These are phyloP conservation scores for Huntiella savannae DNA, from an alignment of 2,329 filamentous ascomycete species.

Conservation along the genomic window DNA sequence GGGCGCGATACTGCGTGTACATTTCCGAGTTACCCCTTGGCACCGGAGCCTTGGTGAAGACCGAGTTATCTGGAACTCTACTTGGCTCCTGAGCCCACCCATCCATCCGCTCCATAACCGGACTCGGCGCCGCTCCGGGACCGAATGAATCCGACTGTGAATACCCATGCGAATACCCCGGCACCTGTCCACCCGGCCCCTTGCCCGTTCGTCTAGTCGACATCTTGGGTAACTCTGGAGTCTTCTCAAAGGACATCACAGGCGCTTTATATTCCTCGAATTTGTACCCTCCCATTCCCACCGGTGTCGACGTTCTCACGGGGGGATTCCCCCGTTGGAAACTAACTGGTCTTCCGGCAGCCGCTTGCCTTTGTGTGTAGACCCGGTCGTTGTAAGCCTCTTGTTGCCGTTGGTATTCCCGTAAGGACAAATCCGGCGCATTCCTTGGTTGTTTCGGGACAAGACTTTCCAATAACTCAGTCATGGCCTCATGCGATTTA, in stretches of 20 bases:
- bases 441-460: neutral
- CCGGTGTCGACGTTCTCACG: neutral
- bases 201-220: neutral
- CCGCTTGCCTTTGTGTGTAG: neutral
- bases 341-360: neutral
- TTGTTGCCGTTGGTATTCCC: neutral
- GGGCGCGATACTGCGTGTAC: neutral
- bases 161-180: neutral
- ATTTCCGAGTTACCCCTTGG: neutral
- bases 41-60: neutral
- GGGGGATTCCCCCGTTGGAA: neutral
- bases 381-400: neutral
- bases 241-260: slow-evolving; percentile 1
- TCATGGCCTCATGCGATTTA: slow-evolving; percentile 51
- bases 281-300: neutral
- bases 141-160: neutral
- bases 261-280: slow-evolving; percentile 5
- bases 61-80: neutral
- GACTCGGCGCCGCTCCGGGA: neutral
- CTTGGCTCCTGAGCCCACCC: no score
- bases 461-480: slow-evolving; percentile 18
- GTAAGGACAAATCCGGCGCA: neutral
- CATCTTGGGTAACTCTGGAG: neutral
- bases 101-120: no score
- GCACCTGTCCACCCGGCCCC: neutral